These are phyloP conservation scores for Coemansia guatemalensis DNA, from an alignment of 192 early-diverging fungal genomes.

Conservation along the genomic window DNA sequence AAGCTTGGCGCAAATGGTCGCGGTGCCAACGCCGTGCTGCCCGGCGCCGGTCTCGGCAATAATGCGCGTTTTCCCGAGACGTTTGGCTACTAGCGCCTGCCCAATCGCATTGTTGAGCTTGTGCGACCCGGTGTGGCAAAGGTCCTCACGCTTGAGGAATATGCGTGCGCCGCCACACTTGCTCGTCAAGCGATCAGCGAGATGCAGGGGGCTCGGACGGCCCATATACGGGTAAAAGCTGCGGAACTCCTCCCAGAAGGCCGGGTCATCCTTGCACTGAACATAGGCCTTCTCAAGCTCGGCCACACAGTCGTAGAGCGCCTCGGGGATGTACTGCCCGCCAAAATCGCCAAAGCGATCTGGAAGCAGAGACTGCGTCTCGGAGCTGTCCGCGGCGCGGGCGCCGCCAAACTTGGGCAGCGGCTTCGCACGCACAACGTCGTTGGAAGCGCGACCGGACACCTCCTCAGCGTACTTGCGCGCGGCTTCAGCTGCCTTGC, in stretches of 20 bases:
- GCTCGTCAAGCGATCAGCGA: constrained; percentile 85
- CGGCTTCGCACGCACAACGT: constrained; percentile 26
- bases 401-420: constrained; percentile 17
- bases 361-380: constrained; percentile 59
- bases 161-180: constrained; percentile 83
- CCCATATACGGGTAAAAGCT: constrained; percentile 91
- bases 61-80: constrained; percentile 93
- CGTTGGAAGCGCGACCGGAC: constrained; percentile 43
- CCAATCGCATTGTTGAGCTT: constrained; percentile 99
- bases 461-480: constrained; percentile 58
- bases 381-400: too few relatives aligned
- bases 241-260: constrained; percentile 90
- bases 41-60: constrained; percentile 99
- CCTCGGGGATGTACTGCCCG: constrained; percentile 97
- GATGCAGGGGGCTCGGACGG: constrained; percentile 84
- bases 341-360: constrained; percentile 94
- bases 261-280: constrained; percentile 78
- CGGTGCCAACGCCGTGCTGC: constrained; percentile 98
- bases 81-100: constrained; percentile 90
- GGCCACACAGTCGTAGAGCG: constrained; percentile 90
- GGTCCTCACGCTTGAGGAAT: constrained; percentile 98
- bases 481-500: constrained; percentile 47
- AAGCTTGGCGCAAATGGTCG: constrained; percentile 98
- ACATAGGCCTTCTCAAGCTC: constrained; percentile 87
- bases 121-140: constrained; percentile 99